A percentile compares a stretch with the other conserved stretches of the same genome.
These are phyloP conservation scores for Euphrasia confusa DNA, from an alignment of 257 asterid genomes.

Conservation along the genomic window DNA sequence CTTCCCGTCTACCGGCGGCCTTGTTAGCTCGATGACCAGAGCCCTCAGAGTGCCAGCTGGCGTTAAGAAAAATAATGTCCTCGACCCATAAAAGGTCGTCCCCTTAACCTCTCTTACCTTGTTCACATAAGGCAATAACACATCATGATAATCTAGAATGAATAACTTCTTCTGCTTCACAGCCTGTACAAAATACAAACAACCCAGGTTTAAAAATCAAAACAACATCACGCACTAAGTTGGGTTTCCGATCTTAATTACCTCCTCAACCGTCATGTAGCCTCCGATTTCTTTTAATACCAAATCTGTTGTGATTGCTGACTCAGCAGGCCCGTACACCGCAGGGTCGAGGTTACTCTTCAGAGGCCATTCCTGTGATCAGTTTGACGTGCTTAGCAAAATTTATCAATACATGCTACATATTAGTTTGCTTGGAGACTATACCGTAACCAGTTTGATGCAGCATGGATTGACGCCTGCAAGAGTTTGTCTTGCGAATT, in stretches of 20 bases:
- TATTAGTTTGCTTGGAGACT: neutral
- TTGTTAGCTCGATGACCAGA: conserved; percentile 65
- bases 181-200: conserved; percentile 41
- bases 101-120: conserved; percentile 53
- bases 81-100: conserved; percentile 66
- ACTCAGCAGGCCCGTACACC: conserved; percentile 69
- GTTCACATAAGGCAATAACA: conserved; percentile 58
- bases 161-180: conserved; percentile 59
- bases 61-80: conserved; percentile 59
- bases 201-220: neutral
- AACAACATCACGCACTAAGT: neutral
- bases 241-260: conserved; percentile 21
- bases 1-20: conserved; percentile 53
- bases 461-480: conserved; percentile 63
- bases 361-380: conserved; percentile 68
- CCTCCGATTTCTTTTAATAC: conserved; percentile 48
- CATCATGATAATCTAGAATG: conserved; percentile 65
- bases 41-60: conserved; percentile 50
- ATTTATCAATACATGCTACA: neutral
- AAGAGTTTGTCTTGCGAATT: conserved; percentile 69
- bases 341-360: conserved; percentile 65
- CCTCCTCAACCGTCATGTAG: conserved; percentile 56
- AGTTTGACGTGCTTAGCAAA: conserved; percentile 17
- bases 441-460: conserved; percentile 57
- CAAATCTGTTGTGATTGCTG: conserved; percentile 47